These are phyloP conservation scores for Phoenix roebelenii DNA, from an alignment of 176 grass and related monocot genomes.

Conservation along the genomic window DNA sequence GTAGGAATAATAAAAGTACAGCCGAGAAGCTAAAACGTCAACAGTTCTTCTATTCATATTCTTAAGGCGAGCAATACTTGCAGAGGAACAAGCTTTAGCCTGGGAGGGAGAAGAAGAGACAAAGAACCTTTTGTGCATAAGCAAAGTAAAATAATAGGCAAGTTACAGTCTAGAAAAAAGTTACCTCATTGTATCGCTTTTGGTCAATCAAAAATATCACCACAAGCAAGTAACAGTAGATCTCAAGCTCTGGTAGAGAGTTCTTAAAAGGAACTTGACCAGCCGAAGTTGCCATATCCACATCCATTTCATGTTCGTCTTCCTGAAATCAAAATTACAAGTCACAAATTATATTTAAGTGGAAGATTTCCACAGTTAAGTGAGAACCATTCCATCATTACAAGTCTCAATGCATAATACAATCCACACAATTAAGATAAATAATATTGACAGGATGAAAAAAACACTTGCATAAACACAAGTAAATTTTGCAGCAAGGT, in stretches of 20 bases:
- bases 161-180: neutral
- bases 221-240: conserved; percentile 81
- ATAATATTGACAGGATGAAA: too few species aligned
- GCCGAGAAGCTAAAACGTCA: conserved; percentile 59
- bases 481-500: too few species aligned
- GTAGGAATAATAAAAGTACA: conserved; percentile 73
- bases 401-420: too few species aligned
- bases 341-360: too few species aligned
- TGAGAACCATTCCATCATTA: too few species aligned
- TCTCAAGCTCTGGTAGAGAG: conserved; percentile 60
- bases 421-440: too few species aligned
- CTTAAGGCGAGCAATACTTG: conserved; percentile 61
- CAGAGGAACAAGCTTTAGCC: conserved; percentile 66
- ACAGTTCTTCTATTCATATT: conserved; percentile 83
- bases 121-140: neutral
- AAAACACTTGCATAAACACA: too few species aligned
- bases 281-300: conserved; percentile 31
- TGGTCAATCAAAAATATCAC: conserved; percentile 65
- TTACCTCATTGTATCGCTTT: conserved; percentile 63
- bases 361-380: too few species aligned
- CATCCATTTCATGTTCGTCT: conserved; percentile 63
- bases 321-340: conserved; percentile 29
- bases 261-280: conserved; percentile 48
- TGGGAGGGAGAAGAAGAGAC: conserved; percentile 14
- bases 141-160: neutral